Evolutionary conservation across 805 yeast genomes (phyloP), one percentile per base, ranked within the genome.

Genomic region (Babjeviella inositovora): DNA sequence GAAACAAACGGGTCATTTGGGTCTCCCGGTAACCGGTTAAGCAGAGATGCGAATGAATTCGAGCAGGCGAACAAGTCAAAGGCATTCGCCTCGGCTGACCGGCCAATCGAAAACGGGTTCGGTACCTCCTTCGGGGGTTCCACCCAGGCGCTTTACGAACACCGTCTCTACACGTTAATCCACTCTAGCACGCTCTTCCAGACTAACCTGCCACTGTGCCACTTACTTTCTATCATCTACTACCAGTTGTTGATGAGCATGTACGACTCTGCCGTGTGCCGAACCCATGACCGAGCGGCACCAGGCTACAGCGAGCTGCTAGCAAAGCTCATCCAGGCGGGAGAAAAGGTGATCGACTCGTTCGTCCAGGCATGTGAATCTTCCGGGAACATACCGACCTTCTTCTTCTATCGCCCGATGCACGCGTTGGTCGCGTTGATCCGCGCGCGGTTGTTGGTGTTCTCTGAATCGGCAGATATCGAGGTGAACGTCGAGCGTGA

Each of bases 321-420:
- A 22, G 43, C 38, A 29, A 48, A 57, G 26, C 37, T 65, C 23
- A 57, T 62, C 18, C 47, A 50, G 23, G 49, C 57, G 5, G 53
- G 66, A 36, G 62, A 59, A 32, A 54, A 52, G 27, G 48, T 61
- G 20, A 45, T 65, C 18, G 56, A 53, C 19, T 50, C 61, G 3
- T 65, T 62, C 36, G 43, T 58, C 10, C 37, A 43, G 13, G 28
- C 62, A 13, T 51, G 57, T 25, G 47, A 45, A 7, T 48, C 50
- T 27, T 50, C 62, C 1, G 29, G 43, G 4, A 37, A 46, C 20
- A 57, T 52, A 27, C 71, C 71, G 2, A 62, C 70, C 0, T 59
- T 62, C 30, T 55, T 63, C 32, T 58, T 59, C 35, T 65, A 63
- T 31, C 39, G 71, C 21, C 68, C 71, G 3, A 47, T 64, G 55